A percentile compares a stretch with the other conserved stretches of the same genome.
phyloP scores from a whole-genome alignment of 2,329 filamentous ascomycete genomes.

The Diaporthe velutina region DNA sequence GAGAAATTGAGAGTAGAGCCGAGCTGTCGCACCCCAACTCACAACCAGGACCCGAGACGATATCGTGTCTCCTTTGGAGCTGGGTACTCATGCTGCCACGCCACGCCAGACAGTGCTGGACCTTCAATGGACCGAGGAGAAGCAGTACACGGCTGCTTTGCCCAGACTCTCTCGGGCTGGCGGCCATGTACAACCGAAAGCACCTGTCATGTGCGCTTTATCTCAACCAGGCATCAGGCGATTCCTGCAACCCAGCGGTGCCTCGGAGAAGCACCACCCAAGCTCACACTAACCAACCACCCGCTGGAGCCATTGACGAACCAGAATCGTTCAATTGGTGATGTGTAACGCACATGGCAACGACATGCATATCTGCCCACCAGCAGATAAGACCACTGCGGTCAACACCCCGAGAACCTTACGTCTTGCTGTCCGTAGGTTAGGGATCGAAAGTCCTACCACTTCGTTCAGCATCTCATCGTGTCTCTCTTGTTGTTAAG shows the following conservation, averaged over 20 bases:
- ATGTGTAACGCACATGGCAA: constrained; percentile 16
- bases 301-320: constrained; percentile 25
- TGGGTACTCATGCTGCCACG: neutral
- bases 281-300: constrained; percentile 20
- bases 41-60: neutral
- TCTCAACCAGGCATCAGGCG: constrained; percentile 12
- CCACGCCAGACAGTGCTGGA: no score
- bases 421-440: neutral
- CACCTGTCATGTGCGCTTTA: constrained; percentile 16
- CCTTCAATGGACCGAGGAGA: neutral
- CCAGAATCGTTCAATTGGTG: constrained; percentile 13
- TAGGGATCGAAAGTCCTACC: neutral
- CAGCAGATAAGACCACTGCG: constrained; percentile 3
- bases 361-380: constrained; percentile 12
- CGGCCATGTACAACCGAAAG: neutral
- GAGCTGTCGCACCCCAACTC: neutral
- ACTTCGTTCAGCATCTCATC: neutral
- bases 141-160: neutral
- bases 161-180: neutral
- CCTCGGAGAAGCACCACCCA: constrained; percentile 36
- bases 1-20: neutral
- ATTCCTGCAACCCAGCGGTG: constrained; percentile 34
- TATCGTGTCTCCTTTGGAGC: neutral
- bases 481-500: neutral
- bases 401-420: neutral